Conservation (phyloP, 305 asterid genomes). For the Withania somnifera region DNA sequence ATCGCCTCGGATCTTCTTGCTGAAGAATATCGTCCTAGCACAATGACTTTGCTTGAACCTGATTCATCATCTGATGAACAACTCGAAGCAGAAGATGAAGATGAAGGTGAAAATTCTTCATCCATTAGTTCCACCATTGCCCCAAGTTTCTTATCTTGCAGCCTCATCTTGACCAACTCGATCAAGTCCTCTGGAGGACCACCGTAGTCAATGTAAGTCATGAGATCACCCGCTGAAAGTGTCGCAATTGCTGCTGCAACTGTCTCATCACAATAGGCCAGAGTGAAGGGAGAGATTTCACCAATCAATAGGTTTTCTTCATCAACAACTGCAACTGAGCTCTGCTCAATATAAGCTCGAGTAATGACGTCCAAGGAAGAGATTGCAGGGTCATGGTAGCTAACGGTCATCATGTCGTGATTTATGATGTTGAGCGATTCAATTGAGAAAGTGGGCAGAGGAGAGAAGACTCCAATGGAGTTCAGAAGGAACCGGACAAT, state of each 20-base stretch:
- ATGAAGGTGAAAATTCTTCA: slow-evolving; percentile 22
- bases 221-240: slow-evolving; percentile 66
- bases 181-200: slow-evolving; percentile 67
- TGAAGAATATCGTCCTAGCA: slow-evolving; percentile 25
- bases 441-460: slow-evolving; percentile 38
- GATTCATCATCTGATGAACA: slow-evolving; percentile 68
- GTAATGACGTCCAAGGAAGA: slow-evolving; percentile 34
- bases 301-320: slow-evolving; percentile 48
- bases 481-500: slow-evolving; percentile 68
- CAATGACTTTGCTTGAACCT: slow-evolving; percentile 16
- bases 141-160: slow-evolving; percentile 42
- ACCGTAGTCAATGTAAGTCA: slow-evolving; percentile 58
- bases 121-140: slow-evolving; percentile 52
- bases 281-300: slow-evolving; percentile 61
- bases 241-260: slow-evolving; percentile 55
- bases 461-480: slow-evolving; percentile 64
- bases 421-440: slow-evolving; percentile 50
- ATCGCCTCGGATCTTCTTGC: slow-evolving; percentile 62
- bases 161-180: slow-evolving; percentile 45
- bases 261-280: slow-evolving; percentile 63
- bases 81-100: slow-evolving; percentile 30
- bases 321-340: slow-evolving; percentile 60
- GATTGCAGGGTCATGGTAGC: slow-evolving; percentile 41
- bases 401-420: slow-evolving; percentile 37
- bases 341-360: slow-evolving; percentile 37